Base-by-base conservation (phyloP, 2,329 filamentous ascomycete species). In the Colletotrichum caudatum region DNA sequence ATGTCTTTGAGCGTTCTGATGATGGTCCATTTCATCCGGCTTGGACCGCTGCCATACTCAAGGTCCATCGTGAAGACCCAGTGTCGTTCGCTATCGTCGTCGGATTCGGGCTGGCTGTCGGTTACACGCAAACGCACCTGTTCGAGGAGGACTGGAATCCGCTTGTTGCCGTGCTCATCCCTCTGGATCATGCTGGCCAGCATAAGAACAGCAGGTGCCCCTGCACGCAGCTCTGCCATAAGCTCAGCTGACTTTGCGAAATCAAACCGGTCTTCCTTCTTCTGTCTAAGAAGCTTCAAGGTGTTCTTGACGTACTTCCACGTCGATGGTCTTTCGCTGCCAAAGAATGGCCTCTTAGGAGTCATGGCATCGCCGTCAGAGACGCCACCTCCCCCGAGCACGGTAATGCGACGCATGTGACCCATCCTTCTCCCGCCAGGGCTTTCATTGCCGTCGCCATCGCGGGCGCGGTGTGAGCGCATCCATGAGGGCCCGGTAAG, bases 151-250 rank as follows among this genome's bases (percentile, higher is more conserved):
- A 99, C 94, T 0, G 96, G 96, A 69, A 99, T 97, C 71, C 95
- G 91, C 82, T 94, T 96, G 81, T 97, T 96, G 60, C 95, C 94
- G 77, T 98, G 94, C 81, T 99, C 96, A 76, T 99, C 96, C 69
- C 96, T 89, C 82, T 98, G 96, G 76, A 98, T 96, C 93, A 98
- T 98, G 78, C 95, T 98, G 9, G 96, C 96, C 64, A 99, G 85
- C 81, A 99, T 97, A 70, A 99, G 85, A 26, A 95, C 96, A 33
- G 96, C 96, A 4, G 96, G 96, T 1, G 95, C 94, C 65, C 94
- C 96, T 54, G 96, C 97, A 60, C 96, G 89, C 48, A 99, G 85
- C 81, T 99, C 96, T 1, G 96, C 96, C 89, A 99, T 95, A 58
- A 99, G 86, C 80, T 99, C 96, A 2, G 96, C 94, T 12, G 95